These are phyloP conservation scores for Lippia alba DNA, from an alignment of 305 asterid genomes.

Conservation along the genomic window DNA sequence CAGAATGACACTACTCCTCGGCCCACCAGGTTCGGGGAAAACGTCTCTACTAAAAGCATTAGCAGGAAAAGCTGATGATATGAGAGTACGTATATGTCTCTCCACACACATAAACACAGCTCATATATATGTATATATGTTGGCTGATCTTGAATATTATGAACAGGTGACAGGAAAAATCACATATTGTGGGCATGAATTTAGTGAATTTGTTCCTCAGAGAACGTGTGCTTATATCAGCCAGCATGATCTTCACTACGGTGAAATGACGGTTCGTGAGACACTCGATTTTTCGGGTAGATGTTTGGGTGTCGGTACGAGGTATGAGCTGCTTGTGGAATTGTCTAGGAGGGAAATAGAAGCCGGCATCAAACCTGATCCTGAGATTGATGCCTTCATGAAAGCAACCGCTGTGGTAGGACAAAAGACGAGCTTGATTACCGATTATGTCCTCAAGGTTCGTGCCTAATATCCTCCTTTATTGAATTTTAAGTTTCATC, in stretches of 20 bases:
- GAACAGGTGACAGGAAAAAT: constrained; percentile 49
- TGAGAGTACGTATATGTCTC: constrained; percentile 40
- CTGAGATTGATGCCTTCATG: constrained; percentile 59
- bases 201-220: constrained; percentile 57
- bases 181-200: constrained; percentile 61
- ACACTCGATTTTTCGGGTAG: constrained; percentile 60
- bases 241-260: constrained; percentile 62
- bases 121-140: no score
- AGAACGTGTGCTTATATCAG: constrained; percentile 62
- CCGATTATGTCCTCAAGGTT: constrained; percentile 64
- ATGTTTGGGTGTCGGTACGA: constrained; percentile 57
- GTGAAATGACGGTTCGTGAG: constrained; percentile 74
- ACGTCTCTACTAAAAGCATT: constrained; percentile 58
- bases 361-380: constrained; percentile 56
- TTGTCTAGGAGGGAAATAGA: constrained; percentile 55
- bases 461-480: neutral
- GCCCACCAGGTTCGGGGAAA: constrained; percentile 39
- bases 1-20: constrained; percentile 61
- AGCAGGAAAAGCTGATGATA: constrained; percentile 57
- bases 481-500: neutral
- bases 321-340: constrained; percentile 50
- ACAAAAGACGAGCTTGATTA: constrained; percentile 53
- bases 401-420: constrained; percentile 44
- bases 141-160: constrained; percentile 11
- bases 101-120: neutral